A percentile compares a stretch with the other conserved stretches of the same genome.
These are phyloP conservation scores for Phytophthora idaei DNA, from an alignment of 352 stramenopile species.

Conservation along the genomic window DNA sequence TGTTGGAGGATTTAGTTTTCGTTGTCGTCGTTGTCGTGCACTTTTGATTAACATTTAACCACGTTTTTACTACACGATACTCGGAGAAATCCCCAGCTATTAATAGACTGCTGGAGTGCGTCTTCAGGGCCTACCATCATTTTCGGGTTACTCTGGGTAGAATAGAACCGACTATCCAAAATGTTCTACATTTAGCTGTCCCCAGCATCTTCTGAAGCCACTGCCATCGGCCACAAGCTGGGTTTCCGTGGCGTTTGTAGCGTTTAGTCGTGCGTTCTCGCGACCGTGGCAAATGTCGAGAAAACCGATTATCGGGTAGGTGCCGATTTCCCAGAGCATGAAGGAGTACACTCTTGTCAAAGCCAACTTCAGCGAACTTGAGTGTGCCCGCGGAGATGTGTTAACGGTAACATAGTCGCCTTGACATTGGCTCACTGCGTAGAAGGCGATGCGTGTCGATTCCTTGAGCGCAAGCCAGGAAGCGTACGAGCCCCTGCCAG, in stretches of 20 bases:
- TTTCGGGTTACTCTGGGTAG: no score
- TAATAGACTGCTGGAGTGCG: no score
- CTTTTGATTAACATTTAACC: slow-evolving; percentile 10
- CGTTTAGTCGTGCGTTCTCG: background rate
- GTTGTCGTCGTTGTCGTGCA: background rate
- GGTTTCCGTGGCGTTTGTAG: background rate
- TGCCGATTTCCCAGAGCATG: slow-evolving; percentile 4
- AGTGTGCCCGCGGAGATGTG: background rate
- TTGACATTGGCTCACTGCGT: slow-evolving; percentile 8
- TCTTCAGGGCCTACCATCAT: no score
- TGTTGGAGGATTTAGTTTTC: slow-evolving; percentile 11
- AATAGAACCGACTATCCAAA: no score
- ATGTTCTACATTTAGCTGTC: background rate
- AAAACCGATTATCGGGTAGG: background rate
- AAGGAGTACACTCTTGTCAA: slow-evolving; percentile 22
- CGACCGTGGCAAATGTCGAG: background rate
- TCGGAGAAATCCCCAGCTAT: no score
- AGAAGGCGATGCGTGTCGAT: slow-evolving; percentile 12
- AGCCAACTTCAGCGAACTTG: background rate
- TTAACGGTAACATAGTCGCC: slow-evolving; percentile 5
- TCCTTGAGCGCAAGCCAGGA: slow-evolving; percentile 7
- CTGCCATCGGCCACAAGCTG: background rate
- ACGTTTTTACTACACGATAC: background rate
- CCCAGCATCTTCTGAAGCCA: background rate
- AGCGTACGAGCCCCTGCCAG: slow-evolving; percentile 7